A percentile compares a stretch with the other conserved stretches of the same genome.
Evolutionary conservation across 345 rosid genomes (phyloP).

Genomic region (Eutrema yunnanense): DNA sequence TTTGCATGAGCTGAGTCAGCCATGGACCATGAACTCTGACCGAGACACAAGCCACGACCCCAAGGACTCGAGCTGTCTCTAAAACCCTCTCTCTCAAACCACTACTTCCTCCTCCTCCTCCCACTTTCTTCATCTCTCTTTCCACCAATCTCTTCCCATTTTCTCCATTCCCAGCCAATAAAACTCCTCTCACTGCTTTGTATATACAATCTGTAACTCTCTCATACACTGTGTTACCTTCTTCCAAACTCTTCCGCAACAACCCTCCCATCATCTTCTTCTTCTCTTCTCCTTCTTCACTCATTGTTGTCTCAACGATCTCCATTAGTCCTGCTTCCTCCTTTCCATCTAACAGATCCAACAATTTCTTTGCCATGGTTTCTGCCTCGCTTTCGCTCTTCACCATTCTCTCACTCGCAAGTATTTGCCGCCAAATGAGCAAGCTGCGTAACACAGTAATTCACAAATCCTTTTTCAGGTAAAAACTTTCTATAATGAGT

Average conservation of each 20-base stretch:
- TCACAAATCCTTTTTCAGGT: background rate
- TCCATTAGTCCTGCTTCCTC: conserved; percentile 52
- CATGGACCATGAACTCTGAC: conserved; percentile 59
- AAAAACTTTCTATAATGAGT: background rate
- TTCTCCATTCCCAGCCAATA: conserved; percentile 55
- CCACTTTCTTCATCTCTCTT: conserved; percentile 39
- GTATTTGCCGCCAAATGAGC: conserved; percentile 72
- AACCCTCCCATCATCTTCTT: conserved; percentile 58
- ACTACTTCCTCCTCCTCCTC: conserved; percentile 40
- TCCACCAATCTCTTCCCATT: conserved; percentile 52
- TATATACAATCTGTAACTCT: conserved; percentile 65
- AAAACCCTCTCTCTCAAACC: conserved; percentile 49
- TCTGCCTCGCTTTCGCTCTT: conserved; percentile 52
- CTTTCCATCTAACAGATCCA: conserved; percentile 43
- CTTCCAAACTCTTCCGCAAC: conserved; percentile 69
- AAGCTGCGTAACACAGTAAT: conserved; percentile 39
- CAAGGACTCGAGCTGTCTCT: conserved; percentile 52
- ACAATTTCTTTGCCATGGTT: conserved; percentile 37
- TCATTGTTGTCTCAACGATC: conserved; percentile 48
- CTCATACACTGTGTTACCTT: conserved; percentile 68
- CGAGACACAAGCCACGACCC: conserved; percentile 58
- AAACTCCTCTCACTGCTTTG: conserved; percentile 56
- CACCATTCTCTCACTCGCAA: conserved; percentile 48
- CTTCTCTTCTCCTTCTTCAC: conserved; percentile 33
- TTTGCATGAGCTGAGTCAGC: conserved; percentile 40